phyloP scores from a whole-genome alignment of 1,284 basidiomycete species.

The Trichosporon ovoides region DNA sequence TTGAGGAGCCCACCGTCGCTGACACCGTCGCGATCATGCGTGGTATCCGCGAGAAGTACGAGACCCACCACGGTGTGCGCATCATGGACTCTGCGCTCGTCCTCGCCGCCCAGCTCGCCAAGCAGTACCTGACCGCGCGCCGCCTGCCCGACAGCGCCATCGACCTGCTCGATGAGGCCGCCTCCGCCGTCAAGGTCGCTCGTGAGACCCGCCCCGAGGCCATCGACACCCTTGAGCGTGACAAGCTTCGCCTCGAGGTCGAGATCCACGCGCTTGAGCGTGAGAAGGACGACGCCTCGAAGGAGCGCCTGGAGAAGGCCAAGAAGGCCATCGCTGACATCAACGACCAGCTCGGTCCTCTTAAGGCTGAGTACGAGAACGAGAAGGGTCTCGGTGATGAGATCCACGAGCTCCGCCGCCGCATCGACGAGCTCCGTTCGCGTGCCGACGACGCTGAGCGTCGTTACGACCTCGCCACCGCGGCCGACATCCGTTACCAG shows the following conservation, averaged over 20 bases:
- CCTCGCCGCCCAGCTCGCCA: slow-evolving; percentile 83
- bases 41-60: slow-evolving; percentile 75
- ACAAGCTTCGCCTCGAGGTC: slow-evolving; percentile 87
- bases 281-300: slow-evolving; percentile 85
- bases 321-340: slow-evolving; percentile 77
- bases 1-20: slow-evolving; percentile 84
- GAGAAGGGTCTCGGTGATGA: slow-evolving; percentile 84
- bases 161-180: slow-evolving; percentile 85
- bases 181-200: slow-evolving; percentile 72
- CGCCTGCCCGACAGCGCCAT: slow-evolving; percentile 86
- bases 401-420: slow-evolving; percentile 70
- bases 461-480: slow-evolving; percentile 73
- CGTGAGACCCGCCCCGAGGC: slow-evolving; percentile 92
- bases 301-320: slow-evolving; percentile 74
- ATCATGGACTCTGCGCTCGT: slow-evolving; percentile 89
- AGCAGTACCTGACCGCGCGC: slow-evolving; percentile 84
- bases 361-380: slow-evolving; percentile 82
- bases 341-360: slow-evolving; percentile 83
- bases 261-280: slow-evolving; percentile 93
- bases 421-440: slow-evolving; percentile 84
- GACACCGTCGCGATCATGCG: slow-evolving; percentile 88
- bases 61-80: slow-evolving; percentile 75
- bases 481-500: slow-evolving; percentile 86
- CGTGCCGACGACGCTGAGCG: slow-evolving; percentile 95
- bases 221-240: slow-evolving; percentile 89